Evolutionary conservation across 2,329 filamentous ascomycete species (phyloP), one percentile per base, ranked within the genome.

Genomic region (Zarea fungicola): DNA sequence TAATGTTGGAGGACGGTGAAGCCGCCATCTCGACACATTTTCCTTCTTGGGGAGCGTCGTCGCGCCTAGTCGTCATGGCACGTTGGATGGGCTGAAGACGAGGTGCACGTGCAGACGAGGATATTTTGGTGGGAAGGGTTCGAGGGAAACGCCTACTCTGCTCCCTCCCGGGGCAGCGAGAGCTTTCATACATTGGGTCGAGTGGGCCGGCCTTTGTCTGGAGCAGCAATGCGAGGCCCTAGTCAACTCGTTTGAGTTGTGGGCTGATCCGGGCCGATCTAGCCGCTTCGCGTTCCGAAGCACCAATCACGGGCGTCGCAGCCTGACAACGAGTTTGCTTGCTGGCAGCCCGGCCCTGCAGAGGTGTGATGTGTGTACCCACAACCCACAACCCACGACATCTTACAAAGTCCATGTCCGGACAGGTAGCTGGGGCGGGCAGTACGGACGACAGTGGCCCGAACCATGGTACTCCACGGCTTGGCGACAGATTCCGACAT

Each of bases 271-370:
- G 42, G 42, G 25, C 28, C 28, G 32, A 32, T 32, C 42, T 16
- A 32, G 42, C 42, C 42, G 42, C 34, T 29, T 44, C 42, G 18
- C 28, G 31, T 23, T 44, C 42, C 42, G 42, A 44, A 25, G 18
- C 28, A 44, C 42, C 31, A 44, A 44, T 44, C 26, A 44, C 42
- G 31, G 7, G 42, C 29, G 28, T 44, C 29, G 19, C 19, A 37
- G 35, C 35, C 10, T 23, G 19, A 37, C 35, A 22, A 22, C 35
- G 35, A n/a, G n/a, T n/a, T n/a, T n/a, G 35, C 35, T 23, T 22
- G 35, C 23, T 37, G 14, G 35, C 10, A 13, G 35, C 35, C n/a
- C 21, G 18, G 19, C 19, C 35, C 19, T 22, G 31, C 35, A 37
- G 35, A 37, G 21, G 18, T n/a, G n/a, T n/a, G n/a, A n/a, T n/a